Conservation (phyloP, 129 eudicot species). For the Tagetes erecta region DNA sequence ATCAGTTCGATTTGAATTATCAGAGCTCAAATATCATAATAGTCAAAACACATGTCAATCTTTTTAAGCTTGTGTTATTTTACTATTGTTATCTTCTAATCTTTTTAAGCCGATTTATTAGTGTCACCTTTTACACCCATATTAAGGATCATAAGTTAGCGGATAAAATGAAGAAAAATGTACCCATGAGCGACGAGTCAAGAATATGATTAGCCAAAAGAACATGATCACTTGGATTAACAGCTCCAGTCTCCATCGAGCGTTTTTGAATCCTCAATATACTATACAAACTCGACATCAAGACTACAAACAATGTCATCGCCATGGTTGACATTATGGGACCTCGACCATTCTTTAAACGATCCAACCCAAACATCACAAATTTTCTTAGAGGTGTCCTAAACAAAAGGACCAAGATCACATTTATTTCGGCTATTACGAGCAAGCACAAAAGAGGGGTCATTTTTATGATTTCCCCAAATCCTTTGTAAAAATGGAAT, state of each 20-base stretch:
- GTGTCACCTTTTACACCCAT: neutral
- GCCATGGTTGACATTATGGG: slow-evolving; percentile 54
- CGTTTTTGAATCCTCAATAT: slow-evolving; percentile 46
- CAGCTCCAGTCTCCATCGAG: slow-evolving; percentile 34
- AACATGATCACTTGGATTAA: slow-evolving; percentile 75
- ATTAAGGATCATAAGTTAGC: neutral
- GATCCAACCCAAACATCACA: slow-evolving; percentile 50
- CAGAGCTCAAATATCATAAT: neutral
- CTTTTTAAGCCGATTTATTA: neutral
- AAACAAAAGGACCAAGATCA: slow-evolving; percentile 63
- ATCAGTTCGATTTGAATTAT: neutral
- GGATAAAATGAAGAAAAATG: neutral
- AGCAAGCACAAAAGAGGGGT: slow-evolving; percentile 38
- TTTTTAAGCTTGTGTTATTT: neutral
- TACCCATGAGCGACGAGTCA: slow-evolving; percentile 81
- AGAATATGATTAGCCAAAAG: slow-evolving; percentile 63
- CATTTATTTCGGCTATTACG: slow-evolving; percentile 43
- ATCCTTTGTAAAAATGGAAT: neutral
- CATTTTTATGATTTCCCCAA: slow-evolving; percentile 19
- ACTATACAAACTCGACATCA: slow-evolving; percentile 48
- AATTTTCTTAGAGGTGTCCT: slow-evolving; percentile 72
- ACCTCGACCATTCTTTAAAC: slow-evolving; percentile 51
- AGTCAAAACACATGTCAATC: neutral
- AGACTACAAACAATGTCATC: slow-evolving; percentile 47
- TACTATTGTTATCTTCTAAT: neutral